Evolutionary conservation across 2,329 filamentous ascomycete species (phyloP).

Genomic region (Mycosphaerella arachidis): DNA sequence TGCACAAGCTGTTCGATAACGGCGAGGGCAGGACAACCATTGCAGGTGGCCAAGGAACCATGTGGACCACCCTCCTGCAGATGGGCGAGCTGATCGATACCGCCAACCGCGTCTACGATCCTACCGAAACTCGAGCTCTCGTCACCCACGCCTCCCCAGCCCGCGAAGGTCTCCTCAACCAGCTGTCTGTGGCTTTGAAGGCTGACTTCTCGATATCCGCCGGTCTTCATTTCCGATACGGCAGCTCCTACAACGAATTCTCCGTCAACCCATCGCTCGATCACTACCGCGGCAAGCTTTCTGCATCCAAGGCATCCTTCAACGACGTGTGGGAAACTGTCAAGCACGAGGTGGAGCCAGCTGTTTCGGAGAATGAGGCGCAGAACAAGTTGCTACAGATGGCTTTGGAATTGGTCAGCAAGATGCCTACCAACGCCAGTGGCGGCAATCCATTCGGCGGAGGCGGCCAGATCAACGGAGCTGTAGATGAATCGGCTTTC

Average conservation of each 20-base stretch:
- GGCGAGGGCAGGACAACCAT: conserved; percentile 97
- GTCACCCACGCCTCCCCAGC: conserved; percentile 96
- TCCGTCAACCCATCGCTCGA: conserved; percentile 97
- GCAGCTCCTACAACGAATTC: conserved; percentile 99
- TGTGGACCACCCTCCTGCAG: conserved; percentile 98
- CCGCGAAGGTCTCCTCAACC: conserved; percentile 92
- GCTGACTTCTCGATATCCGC: conserved; percentile 98
- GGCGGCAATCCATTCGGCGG: conserved; percentile 90
- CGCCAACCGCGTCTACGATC: conserved; percentile 95
- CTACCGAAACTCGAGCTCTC: conserved; percentile 93
- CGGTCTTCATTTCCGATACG: conserved; percentile 95
- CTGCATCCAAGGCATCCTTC: conserved; percentile 96
- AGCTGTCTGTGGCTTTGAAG: conserved; percentile 94
- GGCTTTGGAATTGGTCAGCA: conserved; percentile 87
- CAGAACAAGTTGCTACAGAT: conserved; percentile 90
- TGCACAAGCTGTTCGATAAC: conserved; percentile 99
- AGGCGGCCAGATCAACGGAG: conserved; percentile 74
- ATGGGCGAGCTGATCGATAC: conserved; percentile 98
- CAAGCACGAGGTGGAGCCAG: conserved; percentile 89
- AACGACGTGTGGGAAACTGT: conserved; percentile 99
- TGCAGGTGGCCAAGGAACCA: conserved; percentile 94
- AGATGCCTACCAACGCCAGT: conserved; percentile 93
- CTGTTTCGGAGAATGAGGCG: conserved; percentile 86
- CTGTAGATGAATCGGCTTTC: conserved; percentile 97
- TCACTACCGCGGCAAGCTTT: conserved; percentile 96